Evolutionary conservation across 768 basidiomycete species (phyloP).

Genomic region (Suillus plorans): DNA sequence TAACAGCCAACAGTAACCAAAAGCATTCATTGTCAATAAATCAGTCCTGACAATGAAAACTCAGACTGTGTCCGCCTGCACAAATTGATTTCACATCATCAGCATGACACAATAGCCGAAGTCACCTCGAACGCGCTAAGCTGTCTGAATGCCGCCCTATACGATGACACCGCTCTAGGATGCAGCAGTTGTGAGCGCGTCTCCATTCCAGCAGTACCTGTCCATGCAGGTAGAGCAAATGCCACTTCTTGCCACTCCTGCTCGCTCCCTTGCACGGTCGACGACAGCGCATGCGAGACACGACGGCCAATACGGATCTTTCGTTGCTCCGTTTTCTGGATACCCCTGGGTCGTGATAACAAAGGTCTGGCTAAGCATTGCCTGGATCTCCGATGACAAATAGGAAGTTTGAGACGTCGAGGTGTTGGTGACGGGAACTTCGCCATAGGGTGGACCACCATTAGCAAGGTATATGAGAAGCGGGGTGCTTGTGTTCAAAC

Average conservation of each 20-base stretch:
- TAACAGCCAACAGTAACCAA: neutral
- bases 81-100: conserved; percentile 15
- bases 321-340: conserved; percentile 23
- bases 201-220: conserved; percentile 33
- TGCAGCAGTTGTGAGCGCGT: conserved; percentile 2
- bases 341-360: conserved; percentile 44
- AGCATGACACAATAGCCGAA: conserved; percentile 13
- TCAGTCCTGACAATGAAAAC: neutral
- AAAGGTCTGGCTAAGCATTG: conserved; percentile 48
- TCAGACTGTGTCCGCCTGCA: neutral
- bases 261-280: conserved; percentile 40
- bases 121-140: conserved; percentile 7
- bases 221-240: conserved; percentile 30
- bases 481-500: conserved; percentile 35
- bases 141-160: conserved; percentile 2
- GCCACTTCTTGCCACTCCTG: conserved; percentile 26
- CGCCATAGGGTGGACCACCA: conserved; percentile 43
- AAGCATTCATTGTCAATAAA: neutral
- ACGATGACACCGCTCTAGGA: neutral
- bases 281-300: conserved; percentile 54
- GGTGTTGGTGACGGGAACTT: conserved; percentile 42
- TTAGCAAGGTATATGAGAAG: conserved; percentile 61
- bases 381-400: conserved; percentile 34
- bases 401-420: conserved; percentile 41
- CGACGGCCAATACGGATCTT: conserved; percentile 44